phyloP scores from a whole-genome alignment of 768 basidiomycete species.

The Xerocomellus amylosporus region DNA sequence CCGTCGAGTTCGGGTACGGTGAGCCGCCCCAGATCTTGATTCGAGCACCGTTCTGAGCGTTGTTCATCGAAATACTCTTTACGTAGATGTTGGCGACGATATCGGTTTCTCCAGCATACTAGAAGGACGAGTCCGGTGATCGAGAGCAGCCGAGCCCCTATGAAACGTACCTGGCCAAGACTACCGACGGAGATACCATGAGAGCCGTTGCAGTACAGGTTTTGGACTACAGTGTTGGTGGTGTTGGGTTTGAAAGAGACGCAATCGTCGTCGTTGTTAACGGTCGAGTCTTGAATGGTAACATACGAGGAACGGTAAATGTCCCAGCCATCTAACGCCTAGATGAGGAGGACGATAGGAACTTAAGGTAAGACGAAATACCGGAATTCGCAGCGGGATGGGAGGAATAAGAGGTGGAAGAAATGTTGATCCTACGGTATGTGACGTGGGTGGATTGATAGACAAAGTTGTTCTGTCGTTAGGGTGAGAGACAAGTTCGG shows the following conservation, averaged over 20 bases:
- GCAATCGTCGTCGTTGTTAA: constrained; percentile 44
- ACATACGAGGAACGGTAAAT: constrained; percentile 41
- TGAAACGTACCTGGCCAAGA: constrained; percentile 36
- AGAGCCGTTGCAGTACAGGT: constrained; percentile 41
- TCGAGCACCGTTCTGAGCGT: constrained; percentile 48
- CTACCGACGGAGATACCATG: constrained; percentile 49
- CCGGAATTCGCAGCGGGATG: constrained; percentile 36
- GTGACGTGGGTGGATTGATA: constrained; percentile 42
- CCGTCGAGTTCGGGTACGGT: constrained; percentile 36
- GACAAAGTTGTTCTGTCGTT: constrained; percentile 37
- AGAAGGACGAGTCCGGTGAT: not conserved
- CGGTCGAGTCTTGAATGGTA: constrained; percentile 35
- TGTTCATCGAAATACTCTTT: constrained; percentile 42
- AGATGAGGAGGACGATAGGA: not conserved
- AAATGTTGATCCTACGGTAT: constrained; percentile 39
- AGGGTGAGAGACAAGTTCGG: not conserved
- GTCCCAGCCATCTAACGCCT: constrained; percentile 44
- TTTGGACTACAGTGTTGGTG: constrained; percentile 39
- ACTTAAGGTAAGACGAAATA: not conserved
- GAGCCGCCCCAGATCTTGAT: constrained; percentile 52
- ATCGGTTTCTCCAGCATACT: constrained; percentile 44
- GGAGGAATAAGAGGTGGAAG: constrained; percentile 34
- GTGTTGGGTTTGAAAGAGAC: constrained; percentile 32
- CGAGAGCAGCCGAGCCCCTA: not conserved
- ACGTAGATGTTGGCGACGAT: constrained; percentile 45